These are phyloP conservation scores for Abelmoschus esculentus DNA, from an alignment of 345 rosid genomes.

Conservation along the genomic window DNA sequence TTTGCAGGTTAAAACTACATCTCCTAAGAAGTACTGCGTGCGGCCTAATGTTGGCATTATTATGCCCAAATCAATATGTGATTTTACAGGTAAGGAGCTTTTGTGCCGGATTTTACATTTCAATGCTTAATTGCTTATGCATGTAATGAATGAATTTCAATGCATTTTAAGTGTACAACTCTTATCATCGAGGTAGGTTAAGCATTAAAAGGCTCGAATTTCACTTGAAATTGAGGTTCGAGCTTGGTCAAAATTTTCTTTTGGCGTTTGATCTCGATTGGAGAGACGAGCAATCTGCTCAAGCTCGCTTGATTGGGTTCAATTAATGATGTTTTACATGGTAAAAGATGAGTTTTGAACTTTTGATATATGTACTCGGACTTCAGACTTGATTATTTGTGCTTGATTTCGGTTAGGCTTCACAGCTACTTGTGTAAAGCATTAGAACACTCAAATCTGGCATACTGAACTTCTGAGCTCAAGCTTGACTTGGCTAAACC, in stretches of 20 bases:
- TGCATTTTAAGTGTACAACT: neutral
- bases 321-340: neutral
- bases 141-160: neutral
- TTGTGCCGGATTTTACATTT: neutral
- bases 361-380: neutral
- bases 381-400: neutral
- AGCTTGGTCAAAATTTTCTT: neutral
- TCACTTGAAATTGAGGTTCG: neutral
- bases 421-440: neutral
- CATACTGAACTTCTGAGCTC: neutral
- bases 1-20: conserved; percentile 89
- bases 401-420: neutral
- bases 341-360: neutral
- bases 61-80: conserved; percentile 53
- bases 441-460: neutral
- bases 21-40: conserved; percentile 89
- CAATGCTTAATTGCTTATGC: neutral
- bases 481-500: neutral
- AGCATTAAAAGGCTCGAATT: neutral
- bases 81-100: conserved; percentile 52
- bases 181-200: neutral
- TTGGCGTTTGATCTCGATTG: neutral
- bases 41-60: conserved; percentile 82
- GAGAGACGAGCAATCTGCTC: neutral
- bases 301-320: neutral